Conservation (phyloP, 2,329 filamentous ascomycete genomes). For the Penicillium sp. region DNA sequence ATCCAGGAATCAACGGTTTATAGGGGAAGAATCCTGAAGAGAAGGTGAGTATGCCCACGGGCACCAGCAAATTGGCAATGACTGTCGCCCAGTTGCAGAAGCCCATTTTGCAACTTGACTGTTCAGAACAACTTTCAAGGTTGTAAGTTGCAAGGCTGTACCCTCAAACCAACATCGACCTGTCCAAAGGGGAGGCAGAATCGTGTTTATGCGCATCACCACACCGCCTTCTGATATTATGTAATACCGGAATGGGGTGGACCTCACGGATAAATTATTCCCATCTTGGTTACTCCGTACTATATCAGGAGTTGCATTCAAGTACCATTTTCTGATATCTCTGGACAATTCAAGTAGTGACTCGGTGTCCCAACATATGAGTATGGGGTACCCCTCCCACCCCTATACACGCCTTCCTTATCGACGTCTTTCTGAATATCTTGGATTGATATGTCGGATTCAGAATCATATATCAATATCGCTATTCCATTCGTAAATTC, state of each 20-base stretch:
- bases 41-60: slow-evolving; percentile 71
- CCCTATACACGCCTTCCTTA: neutral
- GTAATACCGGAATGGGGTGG: too few species aligned
- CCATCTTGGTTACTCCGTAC: too few species aligned
- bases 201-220: neutral
- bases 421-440: neutral
- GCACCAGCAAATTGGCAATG: slow-evolving; percentile 73
- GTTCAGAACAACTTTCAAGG: neutral
- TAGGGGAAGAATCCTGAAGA: slow-evolving; percentile 95
- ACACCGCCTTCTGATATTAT: slow-evolving; percentile 3
- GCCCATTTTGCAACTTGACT: slow-evolving; percentile 19
- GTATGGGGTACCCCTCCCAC: neutral
- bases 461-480: neutral
- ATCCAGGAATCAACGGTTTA: slow-evolving; percentile 84
- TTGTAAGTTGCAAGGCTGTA: too few species aligned
- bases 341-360: neutral
- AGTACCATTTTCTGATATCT: neutral
- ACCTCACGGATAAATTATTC: too few species aligned
- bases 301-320: neutral
- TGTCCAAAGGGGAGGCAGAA: slow-evolving; percentile 3
- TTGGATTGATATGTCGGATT: neutral
- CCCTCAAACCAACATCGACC: neutral
- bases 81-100: slow-evolving; percentile 47
- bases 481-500: neutral
- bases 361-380: neutral